These are phyloP conservation scores for Cercospora zeae-maydis DNA, from an alignment of 2,329 filamentous ascomycete species.

Conservation along the genomic window DNA sequence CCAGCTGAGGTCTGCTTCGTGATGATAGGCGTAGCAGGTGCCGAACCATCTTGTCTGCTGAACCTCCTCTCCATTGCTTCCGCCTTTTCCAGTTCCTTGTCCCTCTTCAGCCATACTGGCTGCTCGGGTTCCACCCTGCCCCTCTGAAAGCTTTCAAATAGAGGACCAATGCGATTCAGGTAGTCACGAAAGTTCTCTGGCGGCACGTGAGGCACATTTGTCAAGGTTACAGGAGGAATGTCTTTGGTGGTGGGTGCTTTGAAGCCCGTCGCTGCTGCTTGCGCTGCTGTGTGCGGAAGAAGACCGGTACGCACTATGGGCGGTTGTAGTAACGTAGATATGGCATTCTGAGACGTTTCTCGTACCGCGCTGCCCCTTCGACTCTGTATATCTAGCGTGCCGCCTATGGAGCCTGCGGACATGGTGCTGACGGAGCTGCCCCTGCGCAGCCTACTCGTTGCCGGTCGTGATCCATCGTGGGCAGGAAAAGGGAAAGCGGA, in stretches of 20 bases:
- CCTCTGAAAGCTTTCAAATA: constrained; percentile 86
- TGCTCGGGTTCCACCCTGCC: constrained; percentile 72
- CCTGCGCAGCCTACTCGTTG: constrained; percentile 57
- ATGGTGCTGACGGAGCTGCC: constrained; percentile 70
- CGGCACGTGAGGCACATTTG: constrained; percentile 81
- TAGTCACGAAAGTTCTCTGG: constrained; percentile 78
- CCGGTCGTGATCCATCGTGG: constrained; percentile 51
- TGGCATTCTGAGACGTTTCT: constrained; percentile 87
- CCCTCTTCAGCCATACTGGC: constrained; percentile 46
- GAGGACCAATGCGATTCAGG: constrained; percentile 73
- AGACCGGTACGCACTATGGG: constrained; percentile 87
- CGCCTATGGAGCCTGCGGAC: constrained; percentile 82
- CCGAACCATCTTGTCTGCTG: constrained; percentile 34
- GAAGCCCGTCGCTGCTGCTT: constrained; percentile 56
- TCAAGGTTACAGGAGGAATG: constrained; percentile 88
- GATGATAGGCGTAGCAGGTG: constrained; percentile 34
- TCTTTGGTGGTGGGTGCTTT: constrained; percentile 81
- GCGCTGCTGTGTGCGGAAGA: constrained; percentile 70
- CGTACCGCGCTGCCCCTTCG: constrained; percentile 57
- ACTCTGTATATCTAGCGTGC: constrained; percentile 69
- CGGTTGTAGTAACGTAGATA: constrained; percentile 87
- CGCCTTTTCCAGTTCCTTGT: constrained; percentile 44
- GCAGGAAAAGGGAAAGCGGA: constrained; percentile 56
- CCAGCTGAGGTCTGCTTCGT: constrained; percentile 43
- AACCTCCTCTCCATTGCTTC: constrained; percentile 46